phyloP scores from a whole-genome alignment of 768 basidiomycete genomes.

The Fistulinella prunicolor region DNA sequence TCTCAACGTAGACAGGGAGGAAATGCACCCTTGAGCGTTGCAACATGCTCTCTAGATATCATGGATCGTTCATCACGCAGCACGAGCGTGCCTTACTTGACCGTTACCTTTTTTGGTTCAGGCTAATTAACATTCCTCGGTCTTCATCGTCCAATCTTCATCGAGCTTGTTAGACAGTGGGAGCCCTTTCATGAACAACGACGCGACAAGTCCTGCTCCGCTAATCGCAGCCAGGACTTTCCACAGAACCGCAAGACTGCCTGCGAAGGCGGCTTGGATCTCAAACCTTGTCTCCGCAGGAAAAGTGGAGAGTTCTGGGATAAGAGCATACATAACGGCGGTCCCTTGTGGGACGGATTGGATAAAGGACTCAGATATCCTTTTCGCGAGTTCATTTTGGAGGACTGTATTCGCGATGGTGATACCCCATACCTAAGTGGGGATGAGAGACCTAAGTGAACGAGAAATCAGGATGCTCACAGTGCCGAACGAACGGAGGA shows the following conservation, averaged over 20 bases:
- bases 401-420: constrained; percentile 46
- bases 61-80: no score
- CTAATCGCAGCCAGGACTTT: constrained; percentile 37
- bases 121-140: no score
- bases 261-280: constrained; percentile 41
- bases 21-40: no score
- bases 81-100: no score
- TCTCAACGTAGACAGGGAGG: no score
- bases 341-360: constrained; percentile 34
- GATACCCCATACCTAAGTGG: constrained; percentile 46
- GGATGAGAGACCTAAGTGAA: constrained; percentile 9
- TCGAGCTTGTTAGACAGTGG: neutral
- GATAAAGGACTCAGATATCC: constrained; percentile 39
- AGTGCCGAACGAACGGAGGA: constrained; percentile 36
- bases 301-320: constrained; percentile 40
- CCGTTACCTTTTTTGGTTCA: no score
- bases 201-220: neutral
- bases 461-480: constrained; percentile 15
- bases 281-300: constrained; percentile 30
- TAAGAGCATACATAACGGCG: constrained; percentile 43
- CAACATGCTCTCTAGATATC: no score
- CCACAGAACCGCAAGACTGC: constrained; percentile 41
- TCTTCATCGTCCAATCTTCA: neutral
- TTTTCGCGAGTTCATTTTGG: constrained; percentile 43
- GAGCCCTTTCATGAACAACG: no score